These are phyloP conservation scores for Fusarium citri DNA, from an alignment of 2,329 filamentous ascomycete genomes.

Conservation along the genomic window DNA sequence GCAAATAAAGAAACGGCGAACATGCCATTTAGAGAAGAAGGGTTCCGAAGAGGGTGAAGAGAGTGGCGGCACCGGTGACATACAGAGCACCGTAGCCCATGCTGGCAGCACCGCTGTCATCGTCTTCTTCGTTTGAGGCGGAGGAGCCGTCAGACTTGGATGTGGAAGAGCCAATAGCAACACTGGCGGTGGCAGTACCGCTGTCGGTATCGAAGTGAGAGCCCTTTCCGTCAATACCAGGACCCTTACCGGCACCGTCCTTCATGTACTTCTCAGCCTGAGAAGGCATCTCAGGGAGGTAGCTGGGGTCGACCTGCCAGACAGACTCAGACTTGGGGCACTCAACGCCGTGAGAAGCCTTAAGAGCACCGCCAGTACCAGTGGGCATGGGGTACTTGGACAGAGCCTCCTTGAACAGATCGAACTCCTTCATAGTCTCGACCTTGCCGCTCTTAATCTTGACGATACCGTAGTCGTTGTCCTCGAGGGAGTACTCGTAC, in stretches of 20 bases:
- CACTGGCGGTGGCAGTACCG: slow-evolving; percentile 59
- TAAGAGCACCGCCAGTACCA: slow-evolving; percentile 62
- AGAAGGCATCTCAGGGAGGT: slow-evolving; percentile 64
- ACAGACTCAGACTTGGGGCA: slow-evolving; percentile 62
- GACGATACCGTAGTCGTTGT: slow-evolving; percentile 84
- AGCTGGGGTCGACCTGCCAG: slow-evolving; percentile 64
- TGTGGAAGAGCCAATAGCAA: slow-evolving; percentile 48
- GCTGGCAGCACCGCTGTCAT: slow-evolving; percentile 49
- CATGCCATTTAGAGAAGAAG: slow-evolving; percentile 52
- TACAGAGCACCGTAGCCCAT: slow-evolving; percentile 50
- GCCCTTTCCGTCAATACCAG: slow-evolving; percentile 64
- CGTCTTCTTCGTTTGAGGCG: slow-evolving; percentile 34
- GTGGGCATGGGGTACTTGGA: slow-evolving; percentile 62
- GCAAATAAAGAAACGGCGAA: slow-evolving; percentile 14
- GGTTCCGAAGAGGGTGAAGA: slow-evolving; percentile 55
- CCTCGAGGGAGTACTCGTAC: slow-evolving; percentile 91
- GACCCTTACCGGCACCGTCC: slow-evolving; percentile 64
- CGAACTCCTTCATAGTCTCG: slow-evolving; percentile 71
- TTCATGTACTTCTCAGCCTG: slow-evolving; percentile 65
- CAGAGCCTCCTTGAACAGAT: slow-evolving; percentile 62
- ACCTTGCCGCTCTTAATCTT: slow-evolving; percentile 67
- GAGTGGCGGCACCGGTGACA: slow-evolving; percentile 51
- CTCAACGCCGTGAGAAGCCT: slow-evolving; percentile 58
- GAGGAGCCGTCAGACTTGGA: slow-evolving; percentile 42
- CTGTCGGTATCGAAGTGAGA: slow-evolving; percentile 64